A percentile compares a stretch with the other conserved stretches of the same genome.
Conservation (phyloP, 768 basidiomycete genomes). For the Pleurotus djamor region DNA sequence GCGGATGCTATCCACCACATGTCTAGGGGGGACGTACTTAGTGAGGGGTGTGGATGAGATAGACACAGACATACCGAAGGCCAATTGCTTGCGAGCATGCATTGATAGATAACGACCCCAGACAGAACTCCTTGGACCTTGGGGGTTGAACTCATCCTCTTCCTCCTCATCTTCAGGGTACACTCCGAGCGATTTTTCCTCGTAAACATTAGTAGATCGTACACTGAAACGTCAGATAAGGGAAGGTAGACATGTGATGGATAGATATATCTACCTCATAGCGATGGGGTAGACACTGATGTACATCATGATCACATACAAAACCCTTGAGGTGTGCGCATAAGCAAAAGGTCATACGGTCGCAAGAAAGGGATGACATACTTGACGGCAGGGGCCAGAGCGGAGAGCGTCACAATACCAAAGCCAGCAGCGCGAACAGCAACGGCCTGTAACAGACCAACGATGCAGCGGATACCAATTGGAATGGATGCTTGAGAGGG, state of each 20-base stretch:
- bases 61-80: conserved; percentile 62
- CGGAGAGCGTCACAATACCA: conserved; percentile 63
- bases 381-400: conserved; percentile 90
- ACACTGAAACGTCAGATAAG: conserved; percentile 47
- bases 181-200: conserved; percentile 87
- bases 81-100: conserved; percentile 86
- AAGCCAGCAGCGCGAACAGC: conserved; percentile 91
- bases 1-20: conserved; percentile 96
- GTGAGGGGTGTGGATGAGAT: too few species aligned
- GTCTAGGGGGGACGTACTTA: conserved; percentile 41
- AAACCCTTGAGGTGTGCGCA: neutral
- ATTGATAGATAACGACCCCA: conserved; percentile 79
- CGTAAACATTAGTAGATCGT: conserved; percentile 92
- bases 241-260: neutral
- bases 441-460: conserved; percentile 76
- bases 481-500: conserved; percentile 67
- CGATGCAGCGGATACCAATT: conserved; percentile 62
- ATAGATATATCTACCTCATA: conserved; percentile 52
- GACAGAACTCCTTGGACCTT: conserved; percentile 52
- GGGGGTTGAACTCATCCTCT: conserved; percentile 40
- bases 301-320: conserved; percentile 89
- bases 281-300: conserved; percentile 81
- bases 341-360: neutral
- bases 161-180: conserved; percentile 56
- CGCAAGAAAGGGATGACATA: conserved; percentile 30